These are phyloP conservation scores for Boletus speciosus DNA, from an alignment of 768 basidiomycete species.

Conservation along the genomic window DNA sequence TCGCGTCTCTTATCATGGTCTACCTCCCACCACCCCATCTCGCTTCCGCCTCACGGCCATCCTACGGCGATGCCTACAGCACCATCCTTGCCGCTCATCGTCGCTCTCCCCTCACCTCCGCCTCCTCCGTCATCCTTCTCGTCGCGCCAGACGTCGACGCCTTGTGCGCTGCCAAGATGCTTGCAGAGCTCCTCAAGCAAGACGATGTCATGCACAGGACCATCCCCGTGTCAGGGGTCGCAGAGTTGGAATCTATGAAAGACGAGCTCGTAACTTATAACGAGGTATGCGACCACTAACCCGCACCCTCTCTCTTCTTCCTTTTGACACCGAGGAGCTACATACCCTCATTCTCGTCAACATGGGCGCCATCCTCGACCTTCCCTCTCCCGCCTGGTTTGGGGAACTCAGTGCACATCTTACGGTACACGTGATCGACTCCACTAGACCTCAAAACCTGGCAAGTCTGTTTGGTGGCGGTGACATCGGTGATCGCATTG, in stretches of 20 bases:
- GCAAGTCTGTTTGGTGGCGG: slow-evolving; percentile 77
- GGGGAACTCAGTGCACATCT: slow-evolving; percentile 62
- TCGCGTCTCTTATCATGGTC: slow-evolving; percentile 42
- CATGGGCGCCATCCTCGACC: slow-evolving; percentile 85
- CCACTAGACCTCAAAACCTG: slow-evolving; percentile 85
- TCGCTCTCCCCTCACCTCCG: slow-evolving; percentile 70
- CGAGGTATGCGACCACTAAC: slow-evolving; percentile 49
- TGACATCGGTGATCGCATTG: slow-evolving; percentile 63
- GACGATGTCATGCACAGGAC: slow-evolving; percentile 92
- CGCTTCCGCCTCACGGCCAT: slow-evolving; percentile 52
- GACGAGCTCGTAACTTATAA: slow-evolving; percentile 62
- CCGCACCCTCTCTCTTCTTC: neutral
- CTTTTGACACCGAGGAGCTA: slow-evolving; percentile 43
- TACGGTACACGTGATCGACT: slow-evolving; percentile 91
- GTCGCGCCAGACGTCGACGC: slow-evolving; percentile 92
- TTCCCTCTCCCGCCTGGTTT: slow-evolving; percentile 72
- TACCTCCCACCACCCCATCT: slow-evolving; percentile 71
- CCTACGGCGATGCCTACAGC: slow-evolving; percentile 72
- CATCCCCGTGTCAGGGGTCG: slow-evolving; percentile 83
- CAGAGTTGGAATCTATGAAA: slow-evolving; percentile 64
- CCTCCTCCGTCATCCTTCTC: slow-evolving; percentile 80
- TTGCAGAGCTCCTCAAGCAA: slow-evolving; percentile 83
- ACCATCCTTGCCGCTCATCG: slow-evolving; percentile 70
- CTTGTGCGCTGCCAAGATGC: slow-evolving; percentile 85
- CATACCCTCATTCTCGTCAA: slow-evolving; percentile 90